phyloP scores from a whole-genome alignment of 768 basidiomycete genomes.

The Calvatia gigantea region DNA sequence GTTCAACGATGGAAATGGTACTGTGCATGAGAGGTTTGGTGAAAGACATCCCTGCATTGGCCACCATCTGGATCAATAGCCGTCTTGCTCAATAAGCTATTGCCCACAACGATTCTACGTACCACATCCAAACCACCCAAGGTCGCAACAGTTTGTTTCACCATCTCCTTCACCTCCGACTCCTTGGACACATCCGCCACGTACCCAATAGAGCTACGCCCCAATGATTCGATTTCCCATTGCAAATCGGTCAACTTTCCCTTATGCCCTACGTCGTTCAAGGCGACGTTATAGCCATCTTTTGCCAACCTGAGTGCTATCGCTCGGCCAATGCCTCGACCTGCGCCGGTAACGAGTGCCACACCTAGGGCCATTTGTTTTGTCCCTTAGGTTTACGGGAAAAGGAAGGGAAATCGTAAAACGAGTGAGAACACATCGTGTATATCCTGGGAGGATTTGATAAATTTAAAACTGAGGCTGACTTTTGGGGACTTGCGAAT shows the following conservation, averaged over 20 bases:
- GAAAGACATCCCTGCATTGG: constrained; percentile 5
- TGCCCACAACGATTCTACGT: neutral
- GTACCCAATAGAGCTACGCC: constrained; percentile 8
- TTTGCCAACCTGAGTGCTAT: constrained; percentile 40
- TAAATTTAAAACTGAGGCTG: neutral
- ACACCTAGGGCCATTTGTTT: constrained; percentile 17
- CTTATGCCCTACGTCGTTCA: constrained; percentile 31
- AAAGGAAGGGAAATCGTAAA: neutral
- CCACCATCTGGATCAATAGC: constrained; percentile 4
- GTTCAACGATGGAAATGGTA: neutral
- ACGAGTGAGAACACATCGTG: neutral
- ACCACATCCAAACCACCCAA: constrained; percentile 21
- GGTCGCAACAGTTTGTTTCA: constrained; percentile 12
- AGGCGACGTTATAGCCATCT: constrained; percentile 38
- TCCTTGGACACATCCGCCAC: constrained; percentile 17
- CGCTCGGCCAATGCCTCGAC: constrained; percentile 42
- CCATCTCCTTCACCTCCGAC: constrained; percentile 16
- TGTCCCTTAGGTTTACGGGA: neutral
- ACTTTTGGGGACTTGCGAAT: neutral
- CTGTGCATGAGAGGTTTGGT: constrained; percentile 1
- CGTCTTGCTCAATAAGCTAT: neutral
- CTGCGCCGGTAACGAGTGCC: constrained; percentile 42
- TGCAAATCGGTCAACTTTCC: constrained; percentile 11
- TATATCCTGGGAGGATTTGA: neutral
- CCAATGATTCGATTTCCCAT: constrained; percentile 13